Evolutionary conservation across 768 basidiomycete genomes (phyloP), one percentile per base, ranked within the genome.

Genomic region (Rhodosporidiobolus odoratus): DNA sequence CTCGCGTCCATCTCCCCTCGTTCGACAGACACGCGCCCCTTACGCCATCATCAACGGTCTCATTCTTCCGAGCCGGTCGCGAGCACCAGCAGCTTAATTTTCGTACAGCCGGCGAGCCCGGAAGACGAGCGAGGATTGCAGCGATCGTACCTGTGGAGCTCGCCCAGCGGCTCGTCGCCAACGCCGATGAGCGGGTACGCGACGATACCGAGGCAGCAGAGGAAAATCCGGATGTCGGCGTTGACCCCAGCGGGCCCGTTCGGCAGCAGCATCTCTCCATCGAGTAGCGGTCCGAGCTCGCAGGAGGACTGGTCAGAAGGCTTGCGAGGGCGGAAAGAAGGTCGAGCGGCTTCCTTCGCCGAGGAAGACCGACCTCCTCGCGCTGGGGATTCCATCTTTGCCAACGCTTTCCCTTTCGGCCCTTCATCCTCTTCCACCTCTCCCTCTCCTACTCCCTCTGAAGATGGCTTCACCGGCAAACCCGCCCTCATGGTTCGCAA

Each of bases 401-500:
- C 45, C 34, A 45, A 59, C 48, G 32, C 64, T 4, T 65, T 66
- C 48, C 68, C 68, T 15, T 69, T 64, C 35, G 34, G 43, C 43
- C 54, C 61, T 15, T 13, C n/a, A 30, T 66, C 67, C 6, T 57
- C 57, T 41, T 62, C 67, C 25, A 52, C 66, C 4, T 41, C 58
- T 12, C 59, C 66, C 3, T 32, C 38, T 7, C 59, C 56, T 7
- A 45, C 73, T 0, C 57, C 57, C 48, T 50, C 52, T 25, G 62
- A 74, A 50, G 66, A 62, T n/a, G 40, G 34, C 9, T 37, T 61
- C 32, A 34, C 63, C 9, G 61, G 47, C 19, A 71, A 73, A 34
- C 73, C 74, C 41, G 78, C 84, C 27, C 81, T 83, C 61, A 81
- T 89, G 62, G 82, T 91, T 41, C 86, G 92, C 69, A 97, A 97